Evolutionary conservation across 306 rosid genomes (phyloP).

Genomic region (Inga leiocalycina): DNA sequence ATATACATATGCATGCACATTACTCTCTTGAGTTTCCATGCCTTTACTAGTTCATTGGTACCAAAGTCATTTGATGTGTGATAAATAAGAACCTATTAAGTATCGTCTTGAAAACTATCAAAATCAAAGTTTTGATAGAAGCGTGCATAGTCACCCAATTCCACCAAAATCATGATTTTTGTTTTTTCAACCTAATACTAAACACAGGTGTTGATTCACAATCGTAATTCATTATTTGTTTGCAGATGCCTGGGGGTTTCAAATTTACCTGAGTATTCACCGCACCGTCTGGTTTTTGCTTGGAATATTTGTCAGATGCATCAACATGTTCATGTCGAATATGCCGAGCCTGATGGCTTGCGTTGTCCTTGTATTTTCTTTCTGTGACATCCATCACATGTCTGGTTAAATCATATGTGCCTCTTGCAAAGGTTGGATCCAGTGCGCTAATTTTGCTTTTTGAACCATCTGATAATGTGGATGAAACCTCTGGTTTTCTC

Average conservation of each 20-base stretch:
- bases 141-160: too few species aligned
- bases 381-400: conserved; percentile 28
- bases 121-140: too few species aligned
- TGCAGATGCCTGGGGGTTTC: not conserved
- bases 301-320: conserved; percentile 35
- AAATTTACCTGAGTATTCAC: conserved; percentile 44
- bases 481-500: conserved; percentile 61
- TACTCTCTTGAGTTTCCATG: not conserved
- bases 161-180: too few species aligned
- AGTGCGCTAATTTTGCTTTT: conserved; percentile 84
- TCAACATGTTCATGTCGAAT: not conserved
- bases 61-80: not conserved
- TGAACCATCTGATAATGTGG: conserved; percentile 80
- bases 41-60: not conserved
- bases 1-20: not conserved
- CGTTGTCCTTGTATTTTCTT: conserved; percentile 6
- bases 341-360: conserved; percentile 30
- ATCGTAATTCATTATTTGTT: not conserved
- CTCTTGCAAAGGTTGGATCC: conserved; percentile 77
- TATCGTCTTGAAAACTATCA: too few species aligned
- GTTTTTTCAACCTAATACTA: not conserved
- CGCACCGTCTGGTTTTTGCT: conserved; percentile 19
- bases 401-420: conserved; percentile 47
- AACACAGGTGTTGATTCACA: not conserved
- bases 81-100: not conserved